Evolutionary conservation across 1,284 basidiomycete species (phyloP).

Genomic region (Hemileia vastatrix): DNA sequence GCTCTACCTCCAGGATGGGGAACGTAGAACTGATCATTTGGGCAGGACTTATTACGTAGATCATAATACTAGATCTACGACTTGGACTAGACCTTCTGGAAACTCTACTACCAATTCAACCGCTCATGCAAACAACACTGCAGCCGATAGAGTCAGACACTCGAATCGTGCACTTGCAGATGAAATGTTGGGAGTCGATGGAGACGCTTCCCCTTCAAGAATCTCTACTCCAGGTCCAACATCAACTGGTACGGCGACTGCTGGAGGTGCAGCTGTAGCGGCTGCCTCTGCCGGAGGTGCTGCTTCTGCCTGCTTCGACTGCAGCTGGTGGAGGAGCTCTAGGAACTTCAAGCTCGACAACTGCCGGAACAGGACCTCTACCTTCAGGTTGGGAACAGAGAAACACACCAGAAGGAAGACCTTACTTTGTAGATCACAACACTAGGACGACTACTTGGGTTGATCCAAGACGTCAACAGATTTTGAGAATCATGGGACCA

Average conservation of each 20-base stretch:
- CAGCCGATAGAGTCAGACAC: conserved; percentile 62
- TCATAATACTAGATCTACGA: conserved; percentile 82
- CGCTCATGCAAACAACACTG: conserved; percentile 51
- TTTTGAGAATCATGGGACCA: conserved; percentile 74
- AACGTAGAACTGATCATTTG: conserved; percentile 76
- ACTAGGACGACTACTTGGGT: conserved; percentile 97
- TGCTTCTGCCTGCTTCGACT: conserved; percentile 25
- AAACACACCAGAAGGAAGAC: conserved; percentile 89
- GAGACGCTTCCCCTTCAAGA: not conserved
- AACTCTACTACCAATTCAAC: conserved; percentile 46
- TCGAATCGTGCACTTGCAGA: conserved; percentile 66
- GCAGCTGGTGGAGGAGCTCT: conserved; percentile 46
- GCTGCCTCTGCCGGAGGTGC: conserved; percentile 22
- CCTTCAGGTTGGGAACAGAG: conserved; percentile 98
- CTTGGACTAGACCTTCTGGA: no score
- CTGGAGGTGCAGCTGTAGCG: conserved; percentile 48
- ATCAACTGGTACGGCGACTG: conserved; percentile 44
- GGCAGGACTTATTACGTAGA: conserved; percentile 75
- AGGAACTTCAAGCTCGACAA: conserved; percentile 52
- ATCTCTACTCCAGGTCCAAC: no score
- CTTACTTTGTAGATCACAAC: conserved; percentile 86
- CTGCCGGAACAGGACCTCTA: conserved; percentile 67
- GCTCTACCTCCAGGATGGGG: conserved; percentile 82
- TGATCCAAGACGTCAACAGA: conserved; percentile 79
- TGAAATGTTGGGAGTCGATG: conserved; percentile 61